Evolutionary conservation across 352 stramenopile genomes (phyloP), one percentile per base, ranked within the genome.

Genomic region (Phytophthora niederhauseri): DNA sequence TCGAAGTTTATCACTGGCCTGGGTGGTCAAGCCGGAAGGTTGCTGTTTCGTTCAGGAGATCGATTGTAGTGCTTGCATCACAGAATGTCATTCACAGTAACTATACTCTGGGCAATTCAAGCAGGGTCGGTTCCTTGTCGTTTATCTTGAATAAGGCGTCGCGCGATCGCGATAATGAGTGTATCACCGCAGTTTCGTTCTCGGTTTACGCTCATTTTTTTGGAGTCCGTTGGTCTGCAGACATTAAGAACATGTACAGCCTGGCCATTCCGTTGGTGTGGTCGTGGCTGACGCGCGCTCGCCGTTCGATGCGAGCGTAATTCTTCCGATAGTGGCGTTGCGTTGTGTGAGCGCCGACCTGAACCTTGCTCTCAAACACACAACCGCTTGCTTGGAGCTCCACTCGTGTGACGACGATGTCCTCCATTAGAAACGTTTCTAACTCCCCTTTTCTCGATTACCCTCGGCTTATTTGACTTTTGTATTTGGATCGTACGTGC

Each of bases 401-500:
- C 34, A 41, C 34, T 41, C 11, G 34, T 41, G 34, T 41, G 34
- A 41, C 34, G 34, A 41, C 34, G 34, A 41, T 41, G 34, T 41
- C 34, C 34, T 4, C 14, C 4, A 14, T 14, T 48, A 48, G 38
- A 48, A 48, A 48, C 14, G 38, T 48, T 48, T 48, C 38, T 48
- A 22, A 48, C 14, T n/a, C 14, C 38, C 14, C 14, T 48, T 48
- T 20, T 20, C 14, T 48, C 14, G 38, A 20, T 20, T 20, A 48
- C 17, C 6, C 6, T 11, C 5, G 14, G 19, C 38, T 20, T 20
- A 48, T 48, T n/a, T 20, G 38, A 48, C 14, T 48, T 51, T 51
- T 46, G 24, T n/a, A 59, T 66, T 24, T 20, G 20, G 45, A 54
- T 54, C 24, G 60, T 60, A n/a, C 24, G 59, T 51, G n/a, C 26